These are phyloP conservation scores for Filobasidium uniguttulatum DNA, from an alignment of 1,284 basidiomycete species.

Conservation along the genomic window DNA sequence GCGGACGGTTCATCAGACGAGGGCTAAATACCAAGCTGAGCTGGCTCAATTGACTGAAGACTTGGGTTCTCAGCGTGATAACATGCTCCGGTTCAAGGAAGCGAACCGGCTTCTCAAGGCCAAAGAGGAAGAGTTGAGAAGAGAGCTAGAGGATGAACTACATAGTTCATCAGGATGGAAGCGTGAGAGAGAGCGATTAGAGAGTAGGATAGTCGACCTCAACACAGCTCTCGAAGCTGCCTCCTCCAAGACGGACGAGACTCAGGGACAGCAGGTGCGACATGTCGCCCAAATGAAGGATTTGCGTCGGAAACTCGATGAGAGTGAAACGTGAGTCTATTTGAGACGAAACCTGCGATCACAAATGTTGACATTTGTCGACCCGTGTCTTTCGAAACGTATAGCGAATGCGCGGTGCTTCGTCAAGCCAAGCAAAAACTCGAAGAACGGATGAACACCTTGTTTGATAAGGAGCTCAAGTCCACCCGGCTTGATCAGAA, in stretches of 20 bases:
- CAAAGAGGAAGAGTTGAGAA: conserved; percentile 60
- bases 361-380: not conserved
- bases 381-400: not conserved
- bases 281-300: conserved; percentile 74
- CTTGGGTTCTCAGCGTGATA: conserved; percentile 49
- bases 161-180: conserved; percentile 67
- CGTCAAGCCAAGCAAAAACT: conserved; percentile 69
- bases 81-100: conserved; percentile 57
- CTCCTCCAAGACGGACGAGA: conserved; percentile 55
- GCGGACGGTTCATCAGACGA: conserved; percentile 59
- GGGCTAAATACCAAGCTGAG: conserved; percentile 70
- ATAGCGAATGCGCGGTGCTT: conserved; percentile 50
- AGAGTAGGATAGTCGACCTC: conserved; percentile 62
- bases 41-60: conserved; percentile 64
- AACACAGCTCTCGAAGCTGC: conserved; percentile 65
- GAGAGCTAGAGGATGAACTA: conserved; percentile 60
- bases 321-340: conserved; percentile 49
- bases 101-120: conserved; percentile 63
- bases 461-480: conserved; percentile 60
- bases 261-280: conserved; percentile 66
- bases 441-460: conserved; percentile 62
- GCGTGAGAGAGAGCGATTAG: conserved; percentile 69
- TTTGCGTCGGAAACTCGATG: conserved; percentile 61
- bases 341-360: too few species aligned
- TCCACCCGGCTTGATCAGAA: conserved; percentile 50